phyloP scores from a whole-genome alignment of 2,329 filamentous ascomycete genomes.

The Didymella pinodella region DNA sequence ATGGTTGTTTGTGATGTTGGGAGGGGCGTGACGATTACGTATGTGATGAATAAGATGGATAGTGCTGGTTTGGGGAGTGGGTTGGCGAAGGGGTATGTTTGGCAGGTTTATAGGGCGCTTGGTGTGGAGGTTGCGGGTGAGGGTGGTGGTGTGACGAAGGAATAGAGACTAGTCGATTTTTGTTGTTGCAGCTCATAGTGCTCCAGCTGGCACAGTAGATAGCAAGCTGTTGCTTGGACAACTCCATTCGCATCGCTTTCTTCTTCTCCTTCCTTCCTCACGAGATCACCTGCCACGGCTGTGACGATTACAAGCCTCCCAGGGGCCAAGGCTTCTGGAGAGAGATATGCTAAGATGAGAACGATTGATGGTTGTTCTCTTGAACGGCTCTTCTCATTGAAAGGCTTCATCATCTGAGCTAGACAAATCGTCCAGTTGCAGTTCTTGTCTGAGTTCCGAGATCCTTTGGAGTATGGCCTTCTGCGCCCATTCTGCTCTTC shows the following conservation, averaged over 20 bases:
- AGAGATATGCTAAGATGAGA: no score
- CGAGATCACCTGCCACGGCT: no score
- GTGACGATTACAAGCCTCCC: no score
- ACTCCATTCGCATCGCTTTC: no score
- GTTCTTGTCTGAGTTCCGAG: not conserved
- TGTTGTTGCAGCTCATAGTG: no score
- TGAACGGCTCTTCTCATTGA: no score
- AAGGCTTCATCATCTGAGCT: not conserved
- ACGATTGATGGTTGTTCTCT: no score
- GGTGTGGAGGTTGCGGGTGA: conserved; percentile 9
- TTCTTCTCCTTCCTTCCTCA: no score
- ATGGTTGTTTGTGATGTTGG: conserved; percentile 27
- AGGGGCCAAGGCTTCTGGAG: no score
- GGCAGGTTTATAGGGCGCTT: conserved; percentile 24
- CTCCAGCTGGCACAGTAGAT: no score
- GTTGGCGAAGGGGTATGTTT: conserved; percentile 18
- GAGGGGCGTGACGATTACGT: conserved; percentile 24
- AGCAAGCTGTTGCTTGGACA: no score
- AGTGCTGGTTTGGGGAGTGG: conserved; percentile 16
- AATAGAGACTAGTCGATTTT: no score
- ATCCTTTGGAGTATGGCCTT: not conserved
- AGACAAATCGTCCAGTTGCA: not conserved
- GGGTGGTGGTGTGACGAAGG: not conserved
- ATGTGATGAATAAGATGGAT: conserved; percentile 35
- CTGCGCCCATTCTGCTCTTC: not conserved